Evolutionary conservation across 768 basidiomycete species (phyloP), one percentile per base, ranked within the genome.

Genomic region (Boletus rubescentipes): DNA sequence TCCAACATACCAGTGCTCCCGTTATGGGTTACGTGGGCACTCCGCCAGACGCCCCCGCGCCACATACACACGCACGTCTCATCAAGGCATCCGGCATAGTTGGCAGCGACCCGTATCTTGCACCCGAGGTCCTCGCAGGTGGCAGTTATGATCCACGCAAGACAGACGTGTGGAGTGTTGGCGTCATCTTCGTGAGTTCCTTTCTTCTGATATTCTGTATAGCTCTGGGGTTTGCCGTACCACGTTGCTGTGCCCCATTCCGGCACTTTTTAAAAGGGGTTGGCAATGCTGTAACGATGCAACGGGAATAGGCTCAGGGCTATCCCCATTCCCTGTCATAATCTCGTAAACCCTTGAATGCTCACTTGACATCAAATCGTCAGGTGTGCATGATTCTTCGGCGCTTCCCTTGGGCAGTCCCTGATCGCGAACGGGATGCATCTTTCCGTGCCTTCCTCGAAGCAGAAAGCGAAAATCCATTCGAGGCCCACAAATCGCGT

Each of bases 351-450:
- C 16, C 26, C 5, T 26, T 26, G 26, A 34, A 31, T 46, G 43
- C 65, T 65, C 37, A 67, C 37, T 29, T 12, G 36, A 34, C 32
- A 14, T 26, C 26, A 14, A 34, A 32, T 44, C 32, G 9, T 16
- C 42, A 70, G 68, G 68, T 72, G 2, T 99, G 97, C 77, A 99
- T 99, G 97, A 78, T 97, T 59, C 82, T 99, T 32, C 82, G 96
- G 49, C 83, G 97, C 47, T 99, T 99, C 78, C 97, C 97, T 5
- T 99, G 97, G 97, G 98, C 93, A 72, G 89, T 98, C 52, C 96
- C 97, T 11, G 97, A 99, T 68, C 78, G 86, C 64, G 96, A 96
- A 80, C 85, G 85, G 16, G 97, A 98, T 69, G 82, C 89, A 51
- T 90, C 86, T 66, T 99, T 93, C 78, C 83, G 86, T 55, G 86